Conservation (phyloP, 306 rosid genomes). For the Trifolium pratense region DNA sequence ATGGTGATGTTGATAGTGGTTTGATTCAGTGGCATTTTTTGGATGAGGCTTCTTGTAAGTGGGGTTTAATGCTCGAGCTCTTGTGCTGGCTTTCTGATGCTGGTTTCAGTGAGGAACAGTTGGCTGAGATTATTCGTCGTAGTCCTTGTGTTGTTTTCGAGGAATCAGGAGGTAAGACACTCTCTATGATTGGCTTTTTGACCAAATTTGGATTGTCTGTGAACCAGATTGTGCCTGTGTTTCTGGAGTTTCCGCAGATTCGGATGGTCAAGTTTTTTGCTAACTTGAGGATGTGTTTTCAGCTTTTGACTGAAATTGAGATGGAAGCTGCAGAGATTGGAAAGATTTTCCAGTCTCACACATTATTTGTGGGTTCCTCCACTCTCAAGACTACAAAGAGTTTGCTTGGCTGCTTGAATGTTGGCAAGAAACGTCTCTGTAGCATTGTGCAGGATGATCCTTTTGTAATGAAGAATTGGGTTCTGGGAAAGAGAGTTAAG, state of each 20-base stretch:
- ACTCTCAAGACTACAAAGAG: conserved; percentile 59
- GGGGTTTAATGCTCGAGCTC: conserved; percentile 61
- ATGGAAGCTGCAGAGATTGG: conserved; percentile 65
- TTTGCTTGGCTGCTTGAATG: conserved; percentile 56
- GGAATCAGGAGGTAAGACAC: conserved; percentile 63
- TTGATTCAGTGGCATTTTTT: conserved; percentile 57
- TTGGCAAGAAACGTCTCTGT: conserved; percentile 68
- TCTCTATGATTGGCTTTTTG: conserved; percentile 61
- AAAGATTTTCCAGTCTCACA: conserved; percentile 55
- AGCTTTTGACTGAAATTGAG: conserved; percentile 59
- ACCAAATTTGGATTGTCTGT: conserved; percentile 61
- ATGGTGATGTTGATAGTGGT: conserved; percentile 32
- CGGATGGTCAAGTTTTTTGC: conserved; percentile 50
- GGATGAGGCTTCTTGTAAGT: conserved; percentile 53
- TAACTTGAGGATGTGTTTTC: conserved; percentile 59
- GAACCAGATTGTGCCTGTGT: conserved; percentile 52
- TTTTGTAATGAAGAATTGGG: conserved; percentile 62
- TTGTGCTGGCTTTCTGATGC: conserved; percentile 51
- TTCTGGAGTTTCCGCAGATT: conserved; percentile 64
- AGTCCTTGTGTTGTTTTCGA: conserved; percentile 65
- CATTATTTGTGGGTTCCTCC: conserved; percentile 61
- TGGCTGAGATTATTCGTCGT: conserved; percentile 47
- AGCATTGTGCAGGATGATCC: conserved; percentile 65
- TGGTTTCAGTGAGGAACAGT: conserved; percentile 46
- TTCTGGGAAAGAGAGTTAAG: conserved; percentile 52